These are phyloP conservation scores for Wickerhamomyces sp. DNA, from an alignment of 1,139 yeast genomes.

Conservation along the genomic window DNA sequence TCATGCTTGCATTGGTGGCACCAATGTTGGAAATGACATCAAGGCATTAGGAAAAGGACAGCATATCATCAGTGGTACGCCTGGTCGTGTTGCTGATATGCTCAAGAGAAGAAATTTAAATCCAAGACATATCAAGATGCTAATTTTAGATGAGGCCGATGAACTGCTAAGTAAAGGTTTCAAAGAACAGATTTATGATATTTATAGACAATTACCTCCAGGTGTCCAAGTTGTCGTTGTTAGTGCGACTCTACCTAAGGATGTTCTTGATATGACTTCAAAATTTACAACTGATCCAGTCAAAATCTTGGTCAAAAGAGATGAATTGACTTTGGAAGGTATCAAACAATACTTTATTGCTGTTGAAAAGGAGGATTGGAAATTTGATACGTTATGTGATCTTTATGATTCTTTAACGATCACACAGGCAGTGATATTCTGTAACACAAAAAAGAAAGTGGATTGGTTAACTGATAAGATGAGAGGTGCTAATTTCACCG, in stretches of 20 bases:
- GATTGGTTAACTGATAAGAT: conserved; percentile 85
- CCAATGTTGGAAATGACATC: conserved; percentile 74
- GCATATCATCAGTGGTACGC: conserved; percentile 95
- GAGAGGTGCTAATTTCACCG: conserved; percentile 78
- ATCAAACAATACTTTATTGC: conserved; percentile 83
- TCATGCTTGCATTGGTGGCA: conserved; percentile 94
- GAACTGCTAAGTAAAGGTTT: conserved; percentile 87
- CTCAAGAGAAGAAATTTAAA: conserved; percentile 67
- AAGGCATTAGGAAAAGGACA: conserved; percentile 71
- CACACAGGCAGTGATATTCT: conserved; percentile 93
- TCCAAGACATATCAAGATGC: conserved; percentile 71
- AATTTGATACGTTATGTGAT: conserved; percentile 90
- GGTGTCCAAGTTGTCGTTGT: conserved; percentile 89
- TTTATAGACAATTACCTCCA: conserved; percentile 74
- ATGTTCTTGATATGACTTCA: conserved; percentile 78
- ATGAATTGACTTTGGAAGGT: conserved; percentile 84
- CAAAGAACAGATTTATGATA: conserved; percentile 87
- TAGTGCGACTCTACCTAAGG: conserved; percentile 85
- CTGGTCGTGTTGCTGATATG: conserved; percentile 90
- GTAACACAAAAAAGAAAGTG: conserved; percentile 88
- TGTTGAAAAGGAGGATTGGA: conserved; percentile 92
- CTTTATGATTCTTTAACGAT: conserved; percentile 89
- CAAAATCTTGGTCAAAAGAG: conserved; percentile 84
- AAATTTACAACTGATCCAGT: conserved; percentile 91
- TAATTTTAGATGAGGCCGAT: conserved; percentile 92